phyloP scores from a whole-genome alignment of 306 rosid species.

The Malus orientalis region DNA sequence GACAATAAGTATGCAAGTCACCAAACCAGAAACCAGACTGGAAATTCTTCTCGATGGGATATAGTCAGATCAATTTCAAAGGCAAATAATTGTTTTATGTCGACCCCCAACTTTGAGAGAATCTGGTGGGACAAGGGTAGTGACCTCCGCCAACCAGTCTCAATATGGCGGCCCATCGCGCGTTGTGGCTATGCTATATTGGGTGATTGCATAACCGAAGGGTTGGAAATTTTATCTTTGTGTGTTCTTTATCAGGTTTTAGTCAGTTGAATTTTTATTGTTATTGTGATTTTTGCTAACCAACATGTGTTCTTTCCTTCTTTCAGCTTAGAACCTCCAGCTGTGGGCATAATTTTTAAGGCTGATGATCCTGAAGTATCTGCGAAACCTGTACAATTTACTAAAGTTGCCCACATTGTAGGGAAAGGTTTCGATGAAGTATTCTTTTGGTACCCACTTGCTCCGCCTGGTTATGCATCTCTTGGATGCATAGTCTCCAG shows the following conservation, averaged over 20 bases:
- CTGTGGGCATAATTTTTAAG: constrained; percentile 81
- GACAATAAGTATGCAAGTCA: constrained; percentile 38
- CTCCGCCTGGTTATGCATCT: constrained; percentile 99
- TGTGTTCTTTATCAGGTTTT: not conserved
- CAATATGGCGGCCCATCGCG: constrained; percentile 88
- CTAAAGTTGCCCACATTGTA: constrained; percentile 72
- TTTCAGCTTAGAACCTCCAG: constrained; percentile 94
- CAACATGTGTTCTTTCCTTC: constrained; percentile 18
- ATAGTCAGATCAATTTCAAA: constrained; percentile 68
- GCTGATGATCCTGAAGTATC: constrained; percentile 75
- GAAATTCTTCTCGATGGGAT: constrained; percentile 80
- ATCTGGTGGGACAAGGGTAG: constrained; percentile 99
- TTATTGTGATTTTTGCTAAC: not conserved
- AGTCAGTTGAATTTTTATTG: constrained; percentile 2
- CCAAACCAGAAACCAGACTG: constrained; percentile 32
- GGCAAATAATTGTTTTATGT: constrained; percentile 55
- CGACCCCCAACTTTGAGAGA: constrained; percentile 91
- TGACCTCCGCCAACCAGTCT: constrained; percentile 71
- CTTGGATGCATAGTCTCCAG: constrained; percentile 84
- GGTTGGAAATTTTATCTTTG: constrained; percentile 46
- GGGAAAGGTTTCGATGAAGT: constrained; percentile 84
- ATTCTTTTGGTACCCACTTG: constrained; percentile 92
- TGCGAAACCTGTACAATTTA: constrained; percentile 86
- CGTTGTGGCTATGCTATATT: constrained; percentile 69
- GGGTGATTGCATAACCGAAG: constrained; percentile 96